Evolutionary conservation across 768 basidiomycete genomes (phyloP), one percentile per base, ranked within the genome.

Genomic region (Hericium coralloides): DNA sequence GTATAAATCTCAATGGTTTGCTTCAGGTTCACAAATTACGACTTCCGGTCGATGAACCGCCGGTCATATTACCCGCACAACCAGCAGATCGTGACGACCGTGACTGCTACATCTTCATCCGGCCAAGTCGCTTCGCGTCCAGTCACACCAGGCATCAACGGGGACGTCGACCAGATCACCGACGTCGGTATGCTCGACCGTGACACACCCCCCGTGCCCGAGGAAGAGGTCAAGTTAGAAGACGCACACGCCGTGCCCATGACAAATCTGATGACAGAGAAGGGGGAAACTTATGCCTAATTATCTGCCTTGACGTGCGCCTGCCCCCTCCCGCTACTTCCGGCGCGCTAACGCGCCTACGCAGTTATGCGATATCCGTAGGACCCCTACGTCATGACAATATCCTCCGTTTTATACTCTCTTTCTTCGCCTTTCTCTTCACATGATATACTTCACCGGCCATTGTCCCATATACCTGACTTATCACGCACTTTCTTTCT

Each of bases 1-100:
- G 12, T 48, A 18, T 31, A 9, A 31, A 31, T 55, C 51, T 20
- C 39, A 52, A 18, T 37, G 18, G 38, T 47, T 43, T 23, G 25
- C 20, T 25, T 15, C 63, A 95, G 93, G 70, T 97, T 97, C 70
- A 86, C 87, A 15, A 78, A 87, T 6, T 97, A 97, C 65, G 94
- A 98, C 71, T 95, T 92, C 71, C 87, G 86, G 72, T 88, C 86
- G 71, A 93, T 90, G 84, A 84, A 87, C 66, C 83, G 94, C 38
- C 86, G 90, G 60, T 92, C 92, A 20, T 95, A 97, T 66, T 95
- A 92, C 69, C 89, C 89, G 10, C 83, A 86, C 52, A 91, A 89
- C 68, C 89, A 88, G 60, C 78, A 81, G 62, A 73, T 78, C 52
- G 68, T 77, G 23, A 74, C 77, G 4, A 83, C 86, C 3, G 80